Evolutionary conservation across 2,329 filamentous ascomycete species (phyloP).

Genomic region (Ceratocystis huliohia): DNA sequence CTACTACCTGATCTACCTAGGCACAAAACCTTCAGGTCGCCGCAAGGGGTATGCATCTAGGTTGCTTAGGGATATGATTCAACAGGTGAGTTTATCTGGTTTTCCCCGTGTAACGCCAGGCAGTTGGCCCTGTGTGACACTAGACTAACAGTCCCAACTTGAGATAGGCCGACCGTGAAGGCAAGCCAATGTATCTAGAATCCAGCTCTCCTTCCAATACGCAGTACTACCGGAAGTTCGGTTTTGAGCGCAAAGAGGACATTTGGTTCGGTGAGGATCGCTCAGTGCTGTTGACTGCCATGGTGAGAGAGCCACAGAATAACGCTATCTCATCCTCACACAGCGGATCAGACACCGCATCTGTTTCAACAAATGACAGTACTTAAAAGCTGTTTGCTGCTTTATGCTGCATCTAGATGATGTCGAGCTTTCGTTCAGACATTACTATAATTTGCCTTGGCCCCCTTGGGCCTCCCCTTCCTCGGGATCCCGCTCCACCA

Average conservation of each 20-base stretch:
- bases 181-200: conserved; percentile 62
- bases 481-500: background rate
- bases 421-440: background rate
- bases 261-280: conserved; percentile 48
- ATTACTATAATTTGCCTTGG: background rate
- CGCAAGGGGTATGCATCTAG: conserved; percentile 61
- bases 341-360: background rate
- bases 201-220: conserved; percentile 58
- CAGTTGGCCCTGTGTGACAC: background rate
- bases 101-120: background rate
- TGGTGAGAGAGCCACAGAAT: conserved; percentile 59
- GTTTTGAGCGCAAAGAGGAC: conserved; percentile 53
- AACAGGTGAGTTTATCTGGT: conserved; percentile 35
- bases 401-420: too few species aligned
- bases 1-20: conserved; percentile 77
- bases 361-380: conserved; percentile 14
- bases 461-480: background rate
- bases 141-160: background rate
- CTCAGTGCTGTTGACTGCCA: conserved; percentile 58
- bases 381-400: conserved; percentile 13
- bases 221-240: conserved; percentile 60
- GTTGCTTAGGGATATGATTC: conserved; percentile 57
- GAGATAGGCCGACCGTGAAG: conserved; percentile 53
- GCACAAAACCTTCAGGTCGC: conserved; percentile 56
- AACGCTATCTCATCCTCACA: conserved; percentile 22